Percentiles rank a stretch among this genome's conserved stretches.
Evolutionary conservation across 495 filamentous ascomycete species (phyloP).

Genomic region (Cryomyces minteri): DNA sequence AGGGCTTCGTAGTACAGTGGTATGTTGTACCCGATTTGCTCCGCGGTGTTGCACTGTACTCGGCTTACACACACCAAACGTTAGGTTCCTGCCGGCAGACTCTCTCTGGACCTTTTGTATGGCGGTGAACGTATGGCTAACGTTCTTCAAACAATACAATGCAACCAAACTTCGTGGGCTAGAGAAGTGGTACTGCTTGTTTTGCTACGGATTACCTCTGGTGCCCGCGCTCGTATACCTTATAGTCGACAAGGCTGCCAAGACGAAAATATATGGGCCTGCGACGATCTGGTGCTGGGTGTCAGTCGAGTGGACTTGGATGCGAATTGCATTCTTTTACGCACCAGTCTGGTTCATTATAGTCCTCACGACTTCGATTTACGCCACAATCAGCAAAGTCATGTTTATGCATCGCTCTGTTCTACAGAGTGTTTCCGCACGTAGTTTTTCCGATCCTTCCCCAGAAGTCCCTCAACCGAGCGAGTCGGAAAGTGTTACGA

Average conservation of each 20-base stretch:
- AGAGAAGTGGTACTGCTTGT: constrained; percentile 52
- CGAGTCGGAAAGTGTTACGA: no score
- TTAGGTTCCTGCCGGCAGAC: constrained; percentile 64
- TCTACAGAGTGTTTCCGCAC: no score
- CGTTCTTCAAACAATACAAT: constrained; percentile 63
- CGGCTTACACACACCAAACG: no score
- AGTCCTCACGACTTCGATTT: constrained; percentile 50
- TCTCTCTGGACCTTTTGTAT: constrained; percentile 69
- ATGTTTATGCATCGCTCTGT: constrained; percentile 37
- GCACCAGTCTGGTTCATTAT: constrained; percentile 68
- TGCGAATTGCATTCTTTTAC: constrained; percentile 66
- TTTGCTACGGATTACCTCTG: constrained; percentile 63
- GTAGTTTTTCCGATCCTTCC: no score
- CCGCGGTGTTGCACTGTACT: not conserved
- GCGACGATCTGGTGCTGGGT: constrained; percentile 82
- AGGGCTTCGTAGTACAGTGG: constrained; percentile 62
- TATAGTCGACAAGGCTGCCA: constrained; percentile 32
- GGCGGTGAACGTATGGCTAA: constrained; percentile 76
- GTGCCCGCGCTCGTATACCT: constrained; percentile 50
- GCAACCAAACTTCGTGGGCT: constrained; percentile 44
- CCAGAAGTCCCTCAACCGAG: no score
- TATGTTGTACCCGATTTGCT: constrained; percentile 19
- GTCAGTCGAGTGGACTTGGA: constrained; percentile 42
- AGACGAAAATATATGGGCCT: constrained; percentile 50
- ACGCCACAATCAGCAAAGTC: constrained; percentile 48